Evolutionary conservation across 176 grass and related monocot species (phyloP), one percentile per base, ranked within the genome.

Genomic region (Cenchrus purpureus): DNA sequence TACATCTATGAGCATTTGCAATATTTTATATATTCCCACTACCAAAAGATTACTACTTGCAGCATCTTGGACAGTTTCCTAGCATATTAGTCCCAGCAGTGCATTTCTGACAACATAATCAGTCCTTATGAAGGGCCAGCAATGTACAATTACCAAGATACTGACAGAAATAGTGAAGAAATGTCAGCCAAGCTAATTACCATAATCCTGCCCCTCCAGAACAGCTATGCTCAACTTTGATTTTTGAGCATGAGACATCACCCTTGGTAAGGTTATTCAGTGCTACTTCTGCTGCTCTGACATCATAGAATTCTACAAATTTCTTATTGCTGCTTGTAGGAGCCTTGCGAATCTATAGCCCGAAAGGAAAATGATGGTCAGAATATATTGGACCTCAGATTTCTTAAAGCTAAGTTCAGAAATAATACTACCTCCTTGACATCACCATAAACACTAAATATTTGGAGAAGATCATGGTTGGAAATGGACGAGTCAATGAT

Each of bases 241-340:
- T 89, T 83, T 87, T 87, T 83, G 60, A 83, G 81, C 89, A 86
- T 65, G 85, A 73, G 70, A 89, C 83, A 54, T 85, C 84, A 68
- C 62, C 86, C 55, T 84, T 91, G 72, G 77, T 91, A 87, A 91
- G 87, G 37, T 77, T 81, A 85, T 73, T 80, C 37, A 87, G 42
- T 12, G 85, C 82, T 62, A 75, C 84, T 80, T 94, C 89, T 57
- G 89, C 92, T 76, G 89, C 87, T 87, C 89, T 87, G 61, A 85
- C 57, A 68, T 94, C 89, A 91, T 90, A 94, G 90, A 85, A 94
- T 76, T 90, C 92, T 55, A 94, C 77, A 22, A 82, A 71, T 45
- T 91, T 91, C 57, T 83, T 91, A 46, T 79, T 83, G 86, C 75
- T 62, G 68, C 83, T 82, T 73, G 80, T 66, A 43, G 84, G 82